Evolutionary conservation across 2,329 filamentous ascomycete species (phyloP).

Genomic region (Endoconidiophora polonica): DNA sequence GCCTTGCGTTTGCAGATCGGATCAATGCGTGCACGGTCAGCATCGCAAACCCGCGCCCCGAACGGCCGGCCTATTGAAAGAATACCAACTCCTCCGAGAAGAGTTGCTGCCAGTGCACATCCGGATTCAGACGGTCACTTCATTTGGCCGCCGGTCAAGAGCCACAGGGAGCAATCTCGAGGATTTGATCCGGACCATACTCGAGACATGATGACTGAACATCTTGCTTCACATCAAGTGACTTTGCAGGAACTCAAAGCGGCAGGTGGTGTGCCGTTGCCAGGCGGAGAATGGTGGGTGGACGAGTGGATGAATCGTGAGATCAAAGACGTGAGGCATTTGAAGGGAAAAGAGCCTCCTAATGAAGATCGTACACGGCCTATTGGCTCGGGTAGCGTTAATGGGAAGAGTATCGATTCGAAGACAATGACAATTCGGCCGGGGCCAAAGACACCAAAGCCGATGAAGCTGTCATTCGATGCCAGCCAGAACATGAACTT

Average conservation of each 20-base stretch:
- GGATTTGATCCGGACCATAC: neutral
- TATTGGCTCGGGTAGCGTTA: neutral
- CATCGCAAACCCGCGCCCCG: neutral
- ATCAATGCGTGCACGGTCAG: conserved; percentile 2
- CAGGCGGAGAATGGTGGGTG: neutral
- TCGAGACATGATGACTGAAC: neutral
- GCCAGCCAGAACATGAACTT: too few relatives aligned
- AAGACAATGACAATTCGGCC: neutral
- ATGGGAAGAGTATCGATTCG: neutral
- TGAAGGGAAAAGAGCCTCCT: neutral
- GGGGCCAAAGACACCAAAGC: neutral
- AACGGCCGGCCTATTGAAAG: neutral
- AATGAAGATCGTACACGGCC: neutral
- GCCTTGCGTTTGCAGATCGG: conserved; percentile 1
- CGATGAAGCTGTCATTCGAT: conserved; percentile 1
- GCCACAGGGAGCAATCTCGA: too few relatives aligned
- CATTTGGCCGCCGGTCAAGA: neutral
- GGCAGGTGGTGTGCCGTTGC: too few relatives aligned
- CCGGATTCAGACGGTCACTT: neutral
- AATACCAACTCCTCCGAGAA: neutral
- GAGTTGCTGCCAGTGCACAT: neutral
- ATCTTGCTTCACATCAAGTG: neutral
- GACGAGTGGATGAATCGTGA: neutral
- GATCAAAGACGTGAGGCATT: neutral
- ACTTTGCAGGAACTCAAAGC: neutral